Evolutionary conservation across 371 early-diverging fungal genomes (phyloP), one percentile per base, ranked within the genome.

Genomic region (Mortierella sp.): DNA sequence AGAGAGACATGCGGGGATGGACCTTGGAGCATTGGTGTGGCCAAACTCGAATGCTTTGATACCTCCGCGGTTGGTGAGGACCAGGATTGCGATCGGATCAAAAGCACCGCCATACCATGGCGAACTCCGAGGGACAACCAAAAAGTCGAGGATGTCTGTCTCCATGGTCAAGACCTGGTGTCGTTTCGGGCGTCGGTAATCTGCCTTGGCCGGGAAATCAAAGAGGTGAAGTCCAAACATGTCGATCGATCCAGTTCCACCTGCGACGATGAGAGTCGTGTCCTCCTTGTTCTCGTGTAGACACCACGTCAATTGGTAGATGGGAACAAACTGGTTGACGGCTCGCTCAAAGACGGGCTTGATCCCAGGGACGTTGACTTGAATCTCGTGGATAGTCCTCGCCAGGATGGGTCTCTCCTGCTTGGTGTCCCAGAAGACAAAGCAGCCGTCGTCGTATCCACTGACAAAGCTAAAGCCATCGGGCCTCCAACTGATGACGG

Each of bases 391-490:
- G 10, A 89, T 73, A 34, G 86, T 86, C 34, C 90, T 80, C 10
- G 88, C 86, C 13, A 84, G 41, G 0, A 89, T 45, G 8, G 92
- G 91, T 50, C 76, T 76, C 7, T 89, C 90, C 29, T 85, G 74
- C 11, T 77, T 76, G 0, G 80, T 66, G 64, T 90, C 90, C 90
- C 91, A 91, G 37, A 91, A 75, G 37, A 86, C 88, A 53, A 87
- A 74, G 41, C 77, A 85, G 2, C 92, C 92, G 66, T 90, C 90
- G 52, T 91, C 91, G 45, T 91, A 89, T 16, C 92, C 92, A 8
- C 83, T 86, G 55, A 89, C 86, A 74, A 90, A 89, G 13, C 87
- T 76, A n/a, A 77, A 69, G 10, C 91, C 92, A 43, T 86, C 85
- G 0, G 91, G 92, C 26, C 73, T 86, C 91, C 91, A 91, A 9